phyloP scores from a whole-genome alignment of 148 eudicot species.

The Chenopodium berlandieri region DNA sequence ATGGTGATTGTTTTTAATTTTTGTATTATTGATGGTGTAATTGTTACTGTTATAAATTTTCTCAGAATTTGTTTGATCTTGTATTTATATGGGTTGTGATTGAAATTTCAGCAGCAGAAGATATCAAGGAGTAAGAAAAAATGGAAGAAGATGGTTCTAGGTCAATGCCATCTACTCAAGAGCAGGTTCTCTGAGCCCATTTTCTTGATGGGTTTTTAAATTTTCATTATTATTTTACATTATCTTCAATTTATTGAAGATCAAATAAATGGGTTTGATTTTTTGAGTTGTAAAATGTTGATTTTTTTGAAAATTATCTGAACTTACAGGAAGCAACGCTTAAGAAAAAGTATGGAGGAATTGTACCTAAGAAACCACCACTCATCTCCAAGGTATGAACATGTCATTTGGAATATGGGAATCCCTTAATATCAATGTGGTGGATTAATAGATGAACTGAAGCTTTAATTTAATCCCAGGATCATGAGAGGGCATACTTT shows the following conservation, averaged over 20 bases:
- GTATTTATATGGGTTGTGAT: slow-evolving; percentile 20
- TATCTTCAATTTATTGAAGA: slow-evolving; percentile 12
- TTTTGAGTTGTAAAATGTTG: neutral
- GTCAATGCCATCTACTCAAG: slow-evolving; percentile 56
- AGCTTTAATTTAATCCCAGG: slow-evolving; percentile 48
- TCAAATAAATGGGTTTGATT: neutral
- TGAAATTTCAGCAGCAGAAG: slow-evolving; percentile 58
- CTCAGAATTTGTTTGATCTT: slow-evolving; percentile 21
- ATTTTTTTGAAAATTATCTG: slow-evolving; percentile 12
- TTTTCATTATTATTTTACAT: neutral
- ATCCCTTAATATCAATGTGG: neutral
- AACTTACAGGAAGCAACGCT: slow-evolving; percentile 62
- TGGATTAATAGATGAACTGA: slow-evolving; percentile 8
- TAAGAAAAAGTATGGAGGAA: slow-evolving; percentile 92
- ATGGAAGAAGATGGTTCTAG: slow-evolving; percentile 45
- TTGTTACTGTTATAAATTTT: neutral
- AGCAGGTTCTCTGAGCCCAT: slow-evolving; percentile 46
- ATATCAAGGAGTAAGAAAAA: slow-evolving; percentile 36
- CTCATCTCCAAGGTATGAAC: slow-evolving; percentile 81
- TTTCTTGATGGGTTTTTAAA: neutral
- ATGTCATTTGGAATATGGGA: neutral
- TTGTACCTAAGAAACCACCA: slow-evolving; percentile 87
- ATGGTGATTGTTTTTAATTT: neutral
- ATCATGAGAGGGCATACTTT: slow-evolving; percentile 94
- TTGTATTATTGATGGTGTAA: neutral